Conservation (phyloP, 352 stramenopile genomes). For the Albugo laibachii region DNA sequence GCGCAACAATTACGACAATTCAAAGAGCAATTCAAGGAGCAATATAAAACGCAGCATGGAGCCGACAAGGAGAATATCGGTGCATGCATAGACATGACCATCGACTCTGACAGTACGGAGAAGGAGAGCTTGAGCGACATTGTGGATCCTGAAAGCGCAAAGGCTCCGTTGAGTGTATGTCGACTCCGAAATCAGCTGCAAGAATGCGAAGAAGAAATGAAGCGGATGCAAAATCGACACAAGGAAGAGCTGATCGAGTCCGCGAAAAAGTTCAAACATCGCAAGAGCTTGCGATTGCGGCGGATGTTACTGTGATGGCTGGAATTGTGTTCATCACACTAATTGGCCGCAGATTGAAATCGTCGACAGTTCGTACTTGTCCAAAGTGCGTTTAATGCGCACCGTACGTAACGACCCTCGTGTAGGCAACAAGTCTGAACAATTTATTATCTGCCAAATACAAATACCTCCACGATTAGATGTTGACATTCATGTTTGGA, state of each 20-base stretch:
- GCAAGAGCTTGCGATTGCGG: no score
- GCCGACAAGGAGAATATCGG: neutral
- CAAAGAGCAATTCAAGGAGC: neutral
- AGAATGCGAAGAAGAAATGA: constrained; percentile 73
- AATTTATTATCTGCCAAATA: no score
- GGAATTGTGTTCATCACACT: no score
- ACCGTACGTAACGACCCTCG: no score
- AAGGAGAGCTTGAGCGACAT: neutral
- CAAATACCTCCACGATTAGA: no score
- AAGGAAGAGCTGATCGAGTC: constrained; percentile 6
- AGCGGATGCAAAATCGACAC: constrained; percentile 44
- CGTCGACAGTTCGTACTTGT: no score
- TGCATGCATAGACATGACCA: neutral
- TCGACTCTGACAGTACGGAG: neutral
- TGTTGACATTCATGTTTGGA: no score
- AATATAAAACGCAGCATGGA: neutral
- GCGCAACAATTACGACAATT: constrained; percentile 4
- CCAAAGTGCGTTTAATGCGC: no score
- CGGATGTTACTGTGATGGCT: no score
- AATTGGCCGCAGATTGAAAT: no score
- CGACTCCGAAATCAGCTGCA: constrained; percentile 32
- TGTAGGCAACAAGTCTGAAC: no score
- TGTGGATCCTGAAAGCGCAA: constrained; percentile 3
- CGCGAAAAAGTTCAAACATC: neutral
- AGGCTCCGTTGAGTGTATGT: neutral